Evolutionary conservation across 208 protist genomes (phyloP).

Genomic region (Angomonas desouzai): DNA sequence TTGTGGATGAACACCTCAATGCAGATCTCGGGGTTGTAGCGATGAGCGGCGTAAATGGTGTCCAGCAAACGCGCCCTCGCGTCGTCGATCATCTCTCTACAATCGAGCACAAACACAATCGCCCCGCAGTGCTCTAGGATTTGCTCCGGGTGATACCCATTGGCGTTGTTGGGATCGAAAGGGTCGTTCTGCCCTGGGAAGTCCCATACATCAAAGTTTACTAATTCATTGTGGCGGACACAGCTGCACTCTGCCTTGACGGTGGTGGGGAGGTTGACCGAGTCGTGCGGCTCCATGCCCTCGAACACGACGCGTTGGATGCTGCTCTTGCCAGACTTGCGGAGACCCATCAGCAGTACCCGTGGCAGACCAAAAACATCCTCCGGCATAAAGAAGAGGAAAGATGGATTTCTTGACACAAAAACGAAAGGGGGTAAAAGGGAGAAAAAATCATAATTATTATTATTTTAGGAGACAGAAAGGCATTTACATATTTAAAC

Average conservation of each 20-base stretch:
- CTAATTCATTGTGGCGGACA: conserved; percentile 83
- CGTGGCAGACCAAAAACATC: conserved; percentile 66
- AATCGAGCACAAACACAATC: conserved; percentile 89
- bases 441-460: conserved; percentile 2
- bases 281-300: conserved; percentile 85
- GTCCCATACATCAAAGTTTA: conserved; percentile 91
- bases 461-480: too few species aligned
- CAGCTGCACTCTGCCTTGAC: conserved; percentile 74
- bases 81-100: conserved; percentile 80
- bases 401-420: too few species aligned
- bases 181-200: conserved; percentile 87
- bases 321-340: conserved; percentile 89
- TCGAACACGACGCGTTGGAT: conserved; percentile 91
- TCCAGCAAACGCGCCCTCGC: conserved; percentile 71
- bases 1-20: conserved; percentile 91
- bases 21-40: conserved; percentile 67
- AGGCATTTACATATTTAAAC: too few species aligned
- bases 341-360: conserved; percentile 83
- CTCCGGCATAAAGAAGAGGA: conserved; percentile 3
- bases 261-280: conserved; percentile 71
- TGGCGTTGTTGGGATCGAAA: conserved; percentile 58
- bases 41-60: conserved; percentile 73
- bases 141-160: conserved; percentile 51
- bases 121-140: conserved; percentile 83
- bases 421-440: conserved; percentile 1